phyloP scores from a whole-genome alignment of 106 monocot genomes.

The Amphibolis antarctica region DNA sequence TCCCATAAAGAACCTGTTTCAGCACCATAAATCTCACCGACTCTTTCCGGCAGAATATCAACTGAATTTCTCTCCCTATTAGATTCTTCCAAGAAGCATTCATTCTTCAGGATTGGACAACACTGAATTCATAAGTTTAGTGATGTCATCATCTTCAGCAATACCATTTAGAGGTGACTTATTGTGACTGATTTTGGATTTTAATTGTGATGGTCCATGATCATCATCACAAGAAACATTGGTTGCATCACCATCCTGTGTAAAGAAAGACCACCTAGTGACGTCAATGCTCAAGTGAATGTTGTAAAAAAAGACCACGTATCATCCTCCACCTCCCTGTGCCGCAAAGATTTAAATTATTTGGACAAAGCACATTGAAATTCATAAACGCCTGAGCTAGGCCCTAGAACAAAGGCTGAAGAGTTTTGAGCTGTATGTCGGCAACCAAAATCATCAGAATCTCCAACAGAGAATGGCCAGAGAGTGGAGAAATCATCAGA shows the following conservation, averaged over 20 bases:
- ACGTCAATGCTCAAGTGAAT: neutral
- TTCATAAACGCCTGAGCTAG: too few species aligned
- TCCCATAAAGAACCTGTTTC: neutral
- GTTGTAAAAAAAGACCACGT: too few species aligned
- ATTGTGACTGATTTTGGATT: too few species aligned
- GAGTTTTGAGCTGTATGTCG: neutral
- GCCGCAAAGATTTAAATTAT: too few species aligned
- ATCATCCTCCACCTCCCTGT: too few species aligned
- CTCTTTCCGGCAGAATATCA: neutral
- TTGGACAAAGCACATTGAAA: too few species aligned
- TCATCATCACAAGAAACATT: conserved; percentile 1
- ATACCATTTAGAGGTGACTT: neutral
- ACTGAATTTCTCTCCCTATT: conserved; percentile 1
- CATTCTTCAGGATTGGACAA: conserved; percentile 22
- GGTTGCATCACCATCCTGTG: neutral
- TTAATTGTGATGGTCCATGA: neutral
- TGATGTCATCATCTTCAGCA: conserved; percentile 7
- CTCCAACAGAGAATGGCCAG: neutral
- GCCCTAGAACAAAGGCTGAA: neutral
- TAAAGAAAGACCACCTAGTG: neutral
- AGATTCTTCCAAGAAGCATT: conserved; percentile 5
- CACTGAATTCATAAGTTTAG: conserved; percentile 16
- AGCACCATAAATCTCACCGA: neutral
- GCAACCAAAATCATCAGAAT: neutral
- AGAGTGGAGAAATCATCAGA: neutral